These are phyloP conservation scores for Nannochloropsis oceanica DNA, from an alignment of 108 stramenopile species.

Conservation along the genomic window DNA sequence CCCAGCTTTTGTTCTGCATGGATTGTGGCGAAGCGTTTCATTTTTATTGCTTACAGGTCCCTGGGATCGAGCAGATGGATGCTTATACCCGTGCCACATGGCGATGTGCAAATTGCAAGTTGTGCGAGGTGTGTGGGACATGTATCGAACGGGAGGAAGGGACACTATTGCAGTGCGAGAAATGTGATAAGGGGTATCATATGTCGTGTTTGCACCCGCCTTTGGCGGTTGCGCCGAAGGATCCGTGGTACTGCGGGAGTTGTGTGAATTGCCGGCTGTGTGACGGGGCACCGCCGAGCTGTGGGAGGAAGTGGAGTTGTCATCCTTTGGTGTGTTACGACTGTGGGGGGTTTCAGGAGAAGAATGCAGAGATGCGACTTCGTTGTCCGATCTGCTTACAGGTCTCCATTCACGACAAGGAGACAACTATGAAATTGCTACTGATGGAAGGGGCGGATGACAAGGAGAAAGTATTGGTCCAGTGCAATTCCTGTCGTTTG, in stretches of 20 bases:
- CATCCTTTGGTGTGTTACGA: background rate
- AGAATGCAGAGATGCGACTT: background rate
- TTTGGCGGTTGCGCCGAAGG: conserved; percentile 43
- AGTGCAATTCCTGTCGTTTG: background rate
- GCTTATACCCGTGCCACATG: conserved; percentile 48
- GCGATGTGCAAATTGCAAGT: conserved; percentile 76
- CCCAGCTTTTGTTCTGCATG: conserved; percentile 53
- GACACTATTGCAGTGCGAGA: conserved; percentile 62
- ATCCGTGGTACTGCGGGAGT: conserved; percentile 54
- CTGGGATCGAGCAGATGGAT: conserved; percentile 51
- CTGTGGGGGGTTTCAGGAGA: background rate
- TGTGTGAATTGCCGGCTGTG: conserved; percentile 44
- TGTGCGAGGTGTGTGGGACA: conserved; percentile 57
- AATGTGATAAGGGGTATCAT: conserved; percentile 61
- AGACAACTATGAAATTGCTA: background rate
- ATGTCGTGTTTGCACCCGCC: conserved; percentile 55
- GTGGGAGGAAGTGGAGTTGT: background rate
- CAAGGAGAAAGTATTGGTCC: background rate
- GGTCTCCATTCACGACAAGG: background rate
- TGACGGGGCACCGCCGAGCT: conserved; percentile 9
- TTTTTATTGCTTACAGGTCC: conserved; percentile 57
- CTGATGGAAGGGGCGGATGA: background rate
- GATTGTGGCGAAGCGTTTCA: conserved; percentile 80
- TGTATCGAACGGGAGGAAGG: conserved; percentile 45
- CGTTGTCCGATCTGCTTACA: background rate